Evolutionary conservation across 1,284 basidiomycete genomes (phyloP), one percentile per base, ranked within the genome.

Genomic region (Grifola frondosa): DNA sequence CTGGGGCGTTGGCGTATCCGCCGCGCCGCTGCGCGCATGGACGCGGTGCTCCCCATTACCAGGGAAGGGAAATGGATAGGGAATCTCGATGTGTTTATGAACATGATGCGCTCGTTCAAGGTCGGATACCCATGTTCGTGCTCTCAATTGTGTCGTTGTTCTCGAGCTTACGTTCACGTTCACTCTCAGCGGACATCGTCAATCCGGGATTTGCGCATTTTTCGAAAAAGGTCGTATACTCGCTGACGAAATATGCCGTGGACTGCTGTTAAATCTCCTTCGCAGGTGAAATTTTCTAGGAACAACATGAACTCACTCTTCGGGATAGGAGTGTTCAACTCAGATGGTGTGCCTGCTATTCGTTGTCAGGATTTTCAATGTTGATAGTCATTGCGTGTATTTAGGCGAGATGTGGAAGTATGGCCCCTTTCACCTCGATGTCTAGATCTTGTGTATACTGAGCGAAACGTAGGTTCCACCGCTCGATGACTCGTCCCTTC

Each of bases 241-340:
- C 15, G 29, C 24, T 19, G 5, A 11, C 20, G 12, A 4, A 19
- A 12, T 26, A 19, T 22, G n/a, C 5, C 21, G 39, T n/a, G n/a
- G n/a, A n/a, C n/a, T n/a, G n/a, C n/a, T 22, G n/a, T 11, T n/a
- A 21, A 17, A 23, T 9, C 9, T 29, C 28, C 10, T 16, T 16
- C 19, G 21, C 24, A 43, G 47, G 42, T 9, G 30, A 33, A 17
- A 1, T 38, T 2, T 49, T 49, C 19, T n/a, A 21, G 39, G 32
- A 56, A 49, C 23, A 51, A 57, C 32, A 61, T 63, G 11, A 33
- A 55, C 17, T 57, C 60, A n/a, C 54, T 74, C 4, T 48, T 73
- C 6, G 74, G 72, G 11, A 63, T 63, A 4, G 74, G 74, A 6
- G 69, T 74, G 15, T 75, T 75, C 50, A 72, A 75, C 48, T 41